Conservation (phyloP, 345 rosid genomes). For the Gossypium bickii region DNA sequence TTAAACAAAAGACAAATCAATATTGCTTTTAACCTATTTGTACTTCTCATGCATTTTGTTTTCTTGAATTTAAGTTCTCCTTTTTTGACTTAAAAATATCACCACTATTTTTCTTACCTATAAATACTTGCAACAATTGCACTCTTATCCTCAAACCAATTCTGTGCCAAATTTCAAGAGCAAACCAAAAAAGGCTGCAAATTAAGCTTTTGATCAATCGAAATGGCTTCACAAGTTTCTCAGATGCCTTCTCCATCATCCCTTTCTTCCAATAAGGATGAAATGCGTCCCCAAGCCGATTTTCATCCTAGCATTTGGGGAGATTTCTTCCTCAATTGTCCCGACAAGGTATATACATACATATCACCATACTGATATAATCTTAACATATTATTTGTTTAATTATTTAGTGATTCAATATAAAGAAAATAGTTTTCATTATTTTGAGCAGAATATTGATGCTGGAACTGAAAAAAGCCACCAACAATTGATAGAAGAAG, state of each 20-base stretch:
- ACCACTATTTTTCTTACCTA: background rate
- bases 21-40: background rate
- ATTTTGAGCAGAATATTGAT: background rate
- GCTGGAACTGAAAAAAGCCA: background rate
- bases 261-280: background rate
- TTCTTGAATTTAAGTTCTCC: background rate
- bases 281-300: background rate
- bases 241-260: background rate
- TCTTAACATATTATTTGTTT: background rate
- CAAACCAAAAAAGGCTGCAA: background rate
- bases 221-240: background rate
- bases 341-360: background rate
- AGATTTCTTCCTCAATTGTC: conserved; percentile 6
- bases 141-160: background rate
- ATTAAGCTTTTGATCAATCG: background rate
- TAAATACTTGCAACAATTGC: background rate
- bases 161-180: background rate
- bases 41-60: background rate
- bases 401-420: background rate
- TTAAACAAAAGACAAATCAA: background rate
- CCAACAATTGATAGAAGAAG: conserved; percentile 17
- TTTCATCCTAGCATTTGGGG: conserved; percentile 11
- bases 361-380: background rate
- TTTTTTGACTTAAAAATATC: background rate
- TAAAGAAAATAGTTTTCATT: background rate